Percentiles rank a stretch among this genome's conserved stretches.
phyloP scores from a whole-genome alignment of 306 rosid species.

The Fragaria iinumae region DNA sequence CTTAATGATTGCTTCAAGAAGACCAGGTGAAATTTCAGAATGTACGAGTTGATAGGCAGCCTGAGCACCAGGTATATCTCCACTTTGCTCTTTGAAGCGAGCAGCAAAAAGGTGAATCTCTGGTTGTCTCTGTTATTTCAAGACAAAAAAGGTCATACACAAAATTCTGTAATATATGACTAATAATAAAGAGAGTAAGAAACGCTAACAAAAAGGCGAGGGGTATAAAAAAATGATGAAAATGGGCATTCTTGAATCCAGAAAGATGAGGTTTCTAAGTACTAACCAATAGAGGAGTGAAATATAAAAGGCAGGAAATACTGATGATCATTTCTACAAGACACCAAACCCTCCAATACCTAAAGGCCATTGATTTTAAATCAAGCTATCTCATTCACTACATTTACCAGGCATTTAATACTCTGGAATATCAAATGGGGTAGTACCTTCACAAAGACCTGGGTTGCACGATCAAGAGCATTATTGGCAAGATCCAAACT shows the following conservation, averaged over 20 bases:
- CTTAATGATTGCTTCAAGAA: constrained; percentile 90
- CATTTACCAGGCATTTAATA: neutral
- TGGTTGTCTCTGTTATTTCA: constrained; percentile 73
- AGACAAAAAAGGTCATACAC: constrained; percentile 9
- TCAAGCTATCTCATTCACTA: neutral
- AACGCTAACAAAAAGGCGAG: neutral
- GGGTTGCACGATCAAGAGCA: constrained; percentile 93
- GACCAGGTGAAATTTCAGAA: constrained; percentile 91
- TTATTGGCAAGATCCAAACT: constrained; percentile 89
- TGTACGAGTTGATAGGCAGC: constrained; percentile 93
- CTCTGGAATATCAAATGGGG: neutral
- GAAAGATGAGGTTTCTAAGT: neutral
- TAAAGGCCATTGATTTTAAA: neutral
- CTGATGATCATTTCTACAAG: neutral
- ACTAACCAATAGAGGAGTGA: neutral
- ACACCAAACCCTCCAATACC: neutral
- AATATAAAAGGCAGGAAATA: neutral
- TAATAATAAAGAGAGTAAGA: neutral
- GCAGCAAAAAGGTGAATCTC: constrained; percentile 94
- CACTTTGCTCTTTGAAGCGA: constrained; percentile 88
- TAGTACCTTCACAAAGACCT: constrained; percentile 94
- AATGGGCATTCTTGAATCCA: neutral
- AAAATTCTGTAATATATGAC: neutral
- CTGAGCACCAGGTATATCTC: constrained; percentile 81
- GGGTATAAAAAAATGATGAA: neutral